Base-by-base conservation (phyloP, 2,329 filamentous ascomycete genomes). In the Penicillium decumbens region DNA sequence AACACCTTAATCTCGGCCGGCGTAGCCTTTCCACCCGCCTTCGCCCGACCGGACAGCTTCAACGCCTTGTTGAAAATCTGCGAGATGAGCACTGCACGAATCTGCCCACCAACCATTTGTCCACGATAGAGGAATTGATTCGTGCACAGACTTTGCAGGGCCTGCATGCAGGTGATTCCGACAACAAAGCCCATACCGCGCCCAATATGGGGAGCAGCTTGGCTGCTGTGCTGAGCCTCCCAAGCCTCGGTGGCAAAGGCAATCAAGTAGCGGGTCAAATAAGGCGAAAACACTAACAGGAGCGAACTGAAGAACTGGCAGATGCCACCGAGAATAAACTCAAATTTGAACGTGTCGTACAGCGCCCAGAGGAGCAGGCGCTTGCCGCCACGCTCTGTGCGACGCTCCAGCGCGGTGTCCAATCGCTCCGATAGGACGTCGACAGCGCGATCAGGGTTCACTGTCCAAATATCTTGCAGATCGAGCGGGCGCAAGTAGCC, bases 111-210 rank as follows among this genome's bases (percentile, higher is more conserved):
- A 33, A 95, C 82, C 73, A 95, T 84, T 87, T 95, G 95, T 20
- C 92, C 90, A 20, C 85, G 83, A 64, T 92, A 97, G 64, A 97
- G 85, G 72, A 95, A 96, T 64, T 97, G 92, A 63, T 91, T 95
- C 2, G 84, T 89, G 24, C 83, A 82, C 56, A 95, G 64, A 66
- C 87, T 92, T 70, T 95, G 89, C 9, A 85, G 65, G 18, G 91
- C 77, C 68, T 96, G 91, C 89, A 97, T 93, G 37, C 79, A 68
- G 0, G 88, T 90, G 49, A 97, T 85, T 7, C 88, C 92, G 48
- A 97, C 69, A 1, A 90, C 90, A 28, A 95, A 75, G 0, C 91
- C 92, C 48, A 97, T 75, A 20, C 92, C 93, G 40, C 78, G 76
- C 3, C 84, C 84, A 43, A 97, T 83, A 45, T 80, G 66, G 0